Conservation (phyloP, 139 green algal species). For the Choricystis sp. region DNA sequence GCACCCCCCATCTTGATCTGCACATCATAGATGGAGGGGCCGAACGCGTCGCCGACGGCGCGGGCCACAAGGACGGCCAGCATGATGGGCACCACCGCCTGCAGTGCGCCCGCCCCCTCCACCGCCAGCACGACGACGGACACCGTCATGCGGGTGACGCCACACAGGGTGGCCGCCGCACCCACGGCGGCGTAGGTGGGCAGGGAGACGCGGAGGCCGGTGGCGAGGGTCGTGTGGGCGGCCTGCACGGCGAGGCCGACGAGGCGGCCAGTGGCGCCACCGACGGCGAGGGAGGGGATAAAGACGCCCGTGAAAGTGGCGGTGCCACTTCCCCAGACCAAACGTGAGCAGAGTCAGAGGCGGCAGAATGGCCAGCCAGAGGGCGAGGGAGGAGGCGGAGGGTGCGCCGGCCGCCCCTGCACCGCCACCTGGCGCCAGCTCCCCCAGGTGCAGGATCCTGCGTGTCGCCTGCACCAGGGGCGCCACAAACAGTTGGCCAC, state of each 20-base stretch:
- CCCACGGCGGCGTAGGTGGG: slow-evolving; percentile 30
- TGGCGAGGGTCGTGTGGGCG: neutral
- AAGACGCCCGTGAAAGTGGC: slow-evolving; percentile 40
- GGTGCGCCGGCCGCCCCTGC: slow-evolving; percentile 1
- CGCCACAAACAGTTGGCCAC: slow-evolving; percentile 44
- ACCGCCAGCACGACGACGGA: slow-evolving; percentile 51
- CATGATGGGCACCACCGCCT: slow-evolving; percentile 45
- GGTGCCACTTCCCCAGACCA: too few species aligned
- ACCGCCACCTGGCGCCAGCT: slow-evolving; percentile 8
- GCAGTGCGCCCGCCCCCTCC: slow-evolving; percentile 43
- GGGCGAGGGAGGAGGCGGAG: slow-evolving; percentile 8
- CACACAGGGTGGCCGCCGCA: slow-evolving; percentile 18
- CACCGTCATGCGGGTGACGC: slow-evolving; percentile 49
- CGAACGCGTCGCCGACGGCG: slow-evolving; percentile 28
- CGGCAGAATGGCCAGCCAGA: slow-evolving; percentile 24
- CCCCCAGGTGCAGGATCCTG: slow-evolving; percentile 33
- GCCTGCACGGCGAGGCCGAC: slow-evolving; percentile 23
- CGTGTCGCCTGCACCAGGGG: slow-evolving; percentile 33
- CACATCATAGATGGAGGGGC: slow-evolving; percentile 33
- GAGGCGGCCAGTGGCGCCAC: slow-evolving; percentile 30
- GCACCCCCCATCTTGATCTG: slow-evolving; percentile 38
- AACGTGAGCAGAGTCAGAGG: slow-evolving; percentile 37
- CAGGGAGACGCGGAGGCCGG: slow-evolving; percentile 15
- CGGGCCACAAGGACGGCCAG: slow-evolving; percentile 36
- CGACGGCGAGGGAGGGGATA: slow-evolving; percentile 37